phyloP scores from a whole-genome alignment of 306 rosid genomes.

The Lithocarpus polystachyus region DNA sequence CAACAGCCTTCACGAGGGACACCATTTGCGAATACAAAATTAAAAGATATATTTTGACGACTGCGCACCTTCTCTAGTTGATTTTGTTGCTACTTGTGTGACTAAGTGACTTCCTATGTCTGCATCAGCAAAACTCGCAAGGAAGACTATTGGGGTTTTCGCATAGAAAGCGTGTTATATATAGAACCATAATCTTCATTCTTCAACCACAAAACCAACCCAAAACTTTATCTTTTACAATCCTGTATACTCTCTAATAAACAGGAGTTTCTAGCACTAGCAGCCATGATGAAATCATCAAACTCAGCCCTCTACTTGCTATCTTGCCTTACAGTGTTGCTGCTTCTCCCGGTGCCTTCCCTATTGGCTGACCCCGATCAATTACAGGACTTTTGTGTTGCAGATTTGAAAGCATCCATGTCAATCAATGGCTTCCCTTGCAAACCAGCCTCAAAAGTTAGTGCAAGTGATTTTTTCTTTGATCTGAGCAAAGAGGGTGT shows the following conservation, averaged over 20 bases:
- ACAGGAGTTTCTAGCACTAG: not conserved
- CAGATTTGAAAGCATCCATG: conserved; percentile 12
- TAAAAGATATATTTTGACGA: no score
- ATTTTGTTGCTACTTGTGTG: no score
- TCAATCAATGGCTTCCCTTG: conserved; percentile 46
- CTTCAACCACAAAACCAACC: no score
- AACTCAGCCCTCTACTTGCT: conserved; percentile 6
- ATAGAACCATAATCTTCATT: no score
- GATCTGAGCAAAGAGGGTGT: conserved; percentile 27
- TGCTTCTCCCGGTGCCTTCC: conserved; percentile 22
- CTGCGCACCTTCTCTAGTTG: no score
- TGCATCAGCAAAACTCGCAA: no score
- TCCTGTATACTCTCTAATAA: no score
- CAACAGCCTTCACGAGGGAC: no score
- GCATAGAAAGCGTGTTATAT: no score
- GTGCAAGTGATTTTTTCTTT: conserved; percentile 43
- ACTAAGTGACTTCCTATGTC: no score
- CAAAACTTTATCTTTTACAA: no score
- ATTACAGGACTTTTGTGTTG: conserved; percentile 45
- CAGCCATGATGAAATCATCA: conserved; percentile 20
- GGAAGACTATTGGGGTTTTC: not conserved
- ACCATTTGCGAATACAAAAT: no score
- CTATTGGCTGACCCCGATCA: conserved; percentile 39
- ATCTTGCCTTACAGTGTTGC: conserved; percentile 10
- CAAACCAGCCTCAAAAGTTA: conserved; percentile 27